Base-by-base conservation (phyloP, 2,329 filamentous ascomycete genomes). In the Colletotrichum eremochloae region DNA sequence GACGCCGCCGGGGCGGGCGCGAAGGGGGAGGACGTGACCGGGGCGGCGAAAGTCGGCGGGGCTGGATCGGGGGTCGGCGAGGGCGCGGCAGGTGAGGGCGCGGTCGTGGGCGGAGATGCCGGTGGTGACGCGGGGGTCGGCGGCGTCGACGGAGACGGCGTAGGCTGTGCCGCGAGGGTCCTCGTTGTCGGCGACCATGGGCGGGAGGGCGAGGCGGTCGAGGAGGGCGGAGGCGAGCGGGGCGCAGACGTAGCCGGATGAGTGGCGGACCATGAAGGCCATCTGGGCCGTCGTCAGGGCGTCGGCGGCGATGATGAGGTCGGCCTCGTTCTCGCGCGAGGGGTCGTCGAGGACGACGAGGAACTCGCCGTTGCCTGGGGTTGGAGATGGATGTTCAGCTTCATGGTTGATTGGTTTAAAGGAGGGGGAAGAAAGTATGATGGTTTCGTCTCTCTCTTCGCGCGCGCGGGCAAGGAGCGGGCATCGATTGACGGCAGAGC, bases 311-410 rank as follows among this genome's bases (percentile, higher is more conserved):
- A 98, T 97, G 83, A 98, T 98, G 61, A 99, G 90, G 85, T 99
- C 96, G 82, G 95, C 96, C 88, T 99, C 96, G 82, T 99, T 99
- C 83, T 99, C 96, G 82, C 96, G 95, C 74, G 92, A 90, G 75
- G 94, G 91, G 76, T 94, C 93, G 86, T 99, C 96, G 79, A 99
- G 94, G 48, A 98, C 96, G 74, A 99, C 91, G 81, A 99, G 92
- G 88, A 98, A 98, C 80, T 98, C 92, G 82, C 94, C 95, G 82
- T 91, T 89, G 78, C 87, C 92, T 94, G 75, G 8, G 42, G 64
- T 55, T 60, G 33, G n/a, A 46, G 7, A n/a, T 36, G 24, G 33
- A 42, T 8, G 50, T 24, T 15, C 24, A 53, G 33, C 12, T 11
- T 63, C 24, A 12, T 9, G 36, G 4, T 7, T 50, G 46, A 9